Conservation (phyloP, 2,329 filamentous ascomycete species). For the Fusarium liriodendri region DNA sequence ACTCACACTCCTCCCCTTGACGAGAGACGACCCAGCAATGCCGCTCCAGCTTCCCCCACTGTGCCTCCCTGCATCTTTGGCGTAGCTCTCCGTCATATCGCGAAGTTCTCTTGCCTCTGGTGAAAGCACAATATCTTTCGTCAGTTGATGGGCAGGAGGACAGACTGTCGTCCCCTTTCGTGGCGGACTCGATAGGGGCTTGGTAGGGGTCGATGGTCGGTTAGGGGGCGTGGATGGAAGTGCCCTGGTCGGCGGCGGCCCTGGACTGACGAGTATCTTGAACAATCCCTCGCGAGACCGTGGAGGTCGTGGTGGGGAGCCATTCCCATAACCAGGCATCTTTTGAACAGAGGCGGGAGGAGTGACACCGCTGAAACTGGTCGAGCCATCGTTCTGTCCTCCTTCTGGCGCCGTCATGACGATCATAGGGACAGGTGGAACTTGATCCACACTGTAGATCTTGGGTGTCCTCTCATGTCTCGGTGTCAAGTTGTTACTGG, state of each 20-base stretch:
- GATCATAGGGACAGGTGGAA: slow-evolving; percentile 28
- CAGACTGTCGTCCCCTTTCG: slow-evolving; percentile 15
- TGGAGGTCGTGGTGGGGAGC: slow-evolving; percentile 25
- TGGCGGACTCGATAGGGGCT: slow-evolving; percentile 9
- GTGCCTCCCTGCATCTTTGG: slow-evolving; percentile 35
- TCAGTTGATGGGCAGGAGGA: slow-evolving; percentile 16
- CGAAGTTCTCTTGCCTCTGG: slow-evolving; percentile 44
- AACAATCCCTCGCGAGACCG: slow-evolving; percentile 22
- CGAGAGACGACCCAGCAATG: slow-evolving; percentile 12
- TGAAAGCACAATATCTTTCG: slow-evolving; percentile 27
- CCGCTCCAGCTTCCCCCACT: slow-evolving; percentile 51
- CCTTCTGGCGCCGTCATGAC: slow-evolving; percentile 30
- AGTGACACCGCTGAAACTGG: slow-evolving; percentile 13
- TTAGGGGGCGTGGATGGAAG: slow-evolving; percentile 44
- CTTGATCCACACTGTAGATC: slow-evolving; percentile 17
- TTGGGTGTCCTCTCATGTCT: slow-evolving; percentile 43
- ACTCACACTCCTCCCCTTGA: background rate
- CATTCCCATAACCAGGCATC: slow-evolving; percentile 1
- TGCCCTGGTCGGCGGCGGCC: slow-evolving; percentile 59
- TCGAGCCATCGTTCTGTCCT: slow-evolving; percentile 1
- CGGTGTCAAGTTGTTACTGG: slow-evolving; percentile 51
- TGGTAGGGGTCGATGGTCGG: slow-evolving; percentile 26
- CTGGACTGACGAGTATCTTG: slow-evolving; percentile 47
- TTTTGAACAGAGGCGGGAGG: slow-evolving; percentile 17
- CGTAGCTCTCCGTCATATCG: slow-evolving; percentile 48